Evolutionary conservation across 495 filamentous ascomycete genomes (phyloP).

Genomic region (Penicillium crystallinum): DNA sequence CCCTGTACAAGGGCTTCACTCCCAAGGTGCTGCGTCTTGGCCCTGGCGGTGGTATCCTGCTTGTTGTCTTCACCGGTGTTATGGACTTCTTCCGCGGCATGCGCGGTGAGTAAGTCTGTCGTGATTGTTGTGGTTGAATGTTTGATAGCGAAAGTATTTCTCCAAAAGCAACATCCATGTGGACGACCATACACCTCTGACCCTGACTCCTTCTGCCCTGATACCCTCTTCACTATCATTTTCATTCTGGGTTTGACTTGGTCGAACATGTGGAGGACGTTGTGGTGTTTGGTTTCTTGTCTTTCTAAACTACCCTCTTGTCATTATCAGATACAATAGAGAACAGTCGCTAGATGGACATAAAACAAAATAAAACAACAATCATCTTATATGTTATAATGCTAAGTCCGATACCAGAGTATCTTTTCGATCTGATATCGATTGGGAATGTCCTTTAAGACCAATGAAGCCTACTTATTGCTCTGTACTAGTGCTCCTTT

Average conservation of each 20-base stretch:
- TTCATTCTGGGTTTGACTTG: neutral
- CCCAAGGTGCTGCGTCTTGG: constrained; percentile 90
- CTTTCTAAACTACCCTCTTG: neutral
- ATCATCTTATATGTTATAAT: no score
- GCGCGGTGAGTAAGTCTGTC: constrained; percentile 25
- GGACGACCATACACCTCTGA: neutral
- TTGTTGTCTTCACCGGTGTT: constrained; percentile 87
- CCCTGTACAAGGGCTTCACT: constrained; percentile 95
- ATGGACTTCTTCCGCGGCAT: constrained; percentile 83
- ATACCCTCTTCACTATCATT: constrained; percentile 6
- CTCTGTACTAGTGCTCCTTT: no score
- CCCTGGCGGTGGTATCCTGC: constrained; percentile 83
- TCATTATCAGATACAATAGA: neutral
- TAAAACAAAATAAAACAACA: constrained; percentile 1
- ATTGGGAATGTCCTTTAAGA: no score
- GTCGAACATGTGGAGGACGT: neutral
- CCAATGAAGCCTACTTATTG: no score
- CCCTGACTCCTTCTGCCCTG: neutral
- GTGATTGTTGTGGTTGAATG: neutral
- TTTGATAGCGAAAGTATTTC: constrained; percentile 3
- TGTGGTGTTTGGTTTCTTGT: constrained; percentile 4
- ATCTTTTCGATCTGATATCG: no score
- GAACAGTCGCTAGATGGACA: constrained; percentile 1
- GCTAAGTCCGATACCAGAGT: no score
- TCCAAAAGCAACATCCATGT: constrained; percentile 6